Percentiles rank a stretch among this genome's conserved stretches.
These are phyloP conservation scores for Aspergillus sp. DNA, from an alignment of 2,329 filamentous ascomycete genomes.

Conservation along the genomic window DNA sequence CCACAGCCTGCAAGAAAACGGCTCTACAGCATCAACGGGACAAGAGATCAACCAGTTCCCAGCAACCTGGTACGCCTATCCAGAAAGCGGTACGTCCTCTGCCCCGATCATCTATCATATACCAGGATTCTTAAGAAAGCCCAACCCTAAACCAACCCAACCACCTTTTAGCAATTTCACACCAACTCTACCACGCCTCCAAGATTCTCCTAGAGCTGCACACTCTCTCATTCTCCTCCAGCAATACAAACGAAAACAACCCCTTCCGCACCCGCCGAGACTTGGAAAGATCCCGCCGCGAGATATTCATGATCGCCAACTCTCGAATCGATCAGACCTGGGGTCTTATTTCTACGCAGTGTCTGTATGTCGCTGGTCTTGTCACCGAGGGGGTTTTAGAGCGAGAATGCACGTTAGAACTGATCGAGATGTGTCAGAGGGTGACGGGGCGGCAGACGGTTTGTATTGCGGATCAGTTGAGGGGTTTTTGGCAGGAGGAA, in stretches of 20 bases:
- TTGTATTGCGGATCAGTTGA: not conserved
- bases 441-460: not conserved
- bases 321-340: not conserved
- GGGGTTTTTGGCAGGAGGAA: not conserved
- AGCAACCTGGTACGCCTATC: conserved; percentile 4
- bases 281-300: conserved; percentile 1
- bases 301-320: conserved; percentile 5
- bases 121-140: too few relatives aligned
- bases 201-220: conserved; percentile 2
- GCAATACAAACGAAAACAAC: not conserved
- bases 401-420: not conserved
- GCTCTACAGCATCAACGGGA: too few relatives aligned
- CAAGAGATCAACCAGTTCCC: not conserved
- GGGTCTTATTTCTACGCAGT: conserved; percentile 4
- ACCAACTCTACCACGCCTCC: conserved; percentile 8
- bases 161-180: not conserved
- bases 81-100: not conserved
- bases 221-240: not conserved
- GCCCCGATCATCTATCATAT: not conserved
- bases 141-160: not conserved
- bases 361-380: conserved; percentile 3
- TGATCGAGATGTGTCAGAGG: conserved; percentile 3
- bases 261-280: not conserved
- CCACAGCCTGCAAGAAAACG: too few relatives aligned
- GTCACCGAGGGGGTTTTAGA: conserved; percentile 4